Evolutionary conservation across 306 rosid species (phyloP), one percentile per base, ranked within the genome.

Genomic region (Vicia faba): DNA sequence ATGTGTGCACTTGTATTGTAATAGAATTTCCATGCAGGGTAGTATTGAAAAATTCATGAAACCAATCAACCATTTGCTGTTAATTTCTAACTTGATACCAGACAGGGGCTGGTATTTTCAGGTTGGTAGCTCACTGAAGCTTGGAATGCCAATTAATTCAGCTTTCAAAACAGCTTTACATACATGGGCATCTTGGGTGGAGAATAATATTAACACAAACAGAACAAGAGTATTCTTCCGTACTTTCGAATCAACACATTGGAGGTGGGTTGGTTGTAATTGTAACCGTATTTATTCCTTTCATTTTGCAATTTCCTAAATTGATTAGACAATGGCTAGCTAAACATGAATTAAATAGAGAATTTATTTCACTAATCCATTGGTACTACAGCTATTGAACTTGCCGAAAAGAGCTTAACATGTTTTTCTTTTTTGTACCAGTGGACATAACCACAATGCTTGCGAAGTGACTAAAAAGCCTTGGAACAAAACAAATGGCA

Each of bases 41-140:
- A 41, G 15, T 64, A 33, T 44, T 55, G 19, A n/a, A 2, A 5
- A 9, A 68, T 35, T 44, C 5, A 39, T 64, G 65, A 41, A 58
- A 49, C 68, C 31, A 40, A 73, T 46, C 19, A 64, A 29, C 4
- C 40, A 57, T 65, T n/a, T 25, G 12, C 9, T 79, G 46, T 84
- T 78, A 80, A 80, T 3, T 83, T 40, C 86, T 85, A 80, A 82
- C 72, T 69, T 80, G 29, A 77, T 48, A 53, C 77, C 69, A 77
- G 80, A 78, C 99, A 90, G 99, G 86, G 99, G 97, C 75, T 85
- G 91, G 86, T 90, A 93, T 82, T 90, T 93, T 84, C 97, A 88
- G 85, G 86, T 82, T 16, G 95, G 89, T 71, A 81, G 66, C 74
- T 82, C 97, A 11, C 66, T 93, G 73, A 93, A 84, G 84, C 99